Base-by-base conservation (phyloP, 768 basidiomycete species). In the Butyriboletus loyo region DNA sequence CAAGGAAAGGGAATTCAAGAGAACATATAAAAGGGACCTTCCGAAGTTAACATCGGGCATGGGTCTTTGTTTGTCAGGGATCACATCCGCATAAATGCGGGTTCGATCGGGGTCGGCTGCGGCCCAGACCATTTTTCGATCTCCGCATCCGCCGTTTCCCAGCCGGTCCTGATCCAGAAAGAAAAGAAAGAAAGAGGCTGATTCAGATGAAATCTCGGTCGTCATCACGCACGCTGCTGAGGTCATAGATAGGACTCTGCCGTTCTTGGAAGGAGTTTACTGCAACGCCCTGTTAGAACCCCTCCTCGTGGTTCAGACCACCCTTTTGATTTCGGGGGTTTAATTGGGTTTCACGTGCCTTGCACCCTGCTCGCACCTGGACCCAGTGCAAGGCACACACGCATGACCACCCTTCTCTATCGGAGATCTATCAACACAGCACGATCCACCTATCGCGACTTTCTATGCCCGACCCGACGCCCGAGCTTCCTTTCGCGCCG, bases 401-500 rank as follows among this genome's bases (percentile, higher is more conserved):
- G 21, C 50, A 46, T 25, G 46, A 53, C 60, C 56, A 51, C 51
- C 46, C 30, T 30, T 41, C 24, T 31, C 46, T 41, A 55, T 56
- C 58, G 58, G 8, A 50, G 40, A 57, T 61, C 55, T 46, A 42
- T 38, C 27, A 30, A 50, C 28, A 47, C 42, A 46, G 49, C 39
- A 34, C 39, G 56, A 55, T 63, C 62, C 52, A 61, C 10, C n/a
- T n/a, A n/a, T n/a, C n/a, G n/a, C 25, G 38, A 39, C 22, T 32
- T 28, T 46, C 57, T 69, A 68, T 37, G 58, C 41, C 47, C 68
- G 62, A 47, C 70, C 68, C 40, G 68, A 59, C 54, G 49, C 49
- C 46, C 74, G 66, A 49, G 65, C 70, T 52, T 78, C 78, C 61
- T 80, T 80, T 52, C 75, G 72, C 28, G 77, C 78, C 24, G 73